Evolutionary conservation across 2,329 filamentous ascomycete genomes (phyloP).

Genomic region (Aspergillus aculeatus): DNA sequence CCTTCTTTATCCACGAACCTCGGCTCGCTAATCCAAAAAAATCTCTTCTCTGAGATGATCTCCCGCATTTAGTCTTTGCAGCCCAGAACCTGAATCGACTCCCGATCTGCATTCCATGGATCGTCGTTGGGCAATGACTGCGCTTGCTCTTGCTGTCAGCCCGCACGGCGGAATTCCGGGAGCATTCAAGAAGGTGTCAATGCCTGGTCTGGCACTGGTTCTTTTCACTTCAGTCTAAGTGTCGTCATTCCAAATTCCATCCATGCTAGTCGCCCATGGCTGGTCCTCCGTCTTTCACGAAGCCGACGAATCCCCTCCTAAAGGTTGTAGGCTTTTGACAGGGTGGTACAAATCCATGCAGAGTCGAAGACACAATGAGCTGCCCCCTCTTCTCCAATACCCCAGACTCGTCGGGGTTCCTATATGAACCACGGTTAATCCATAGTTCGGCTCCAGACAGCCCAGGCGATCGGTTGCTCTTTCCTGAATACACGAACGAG

Average conservation of each 20-base stretch:
- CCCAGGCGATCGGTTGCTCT: neutral
- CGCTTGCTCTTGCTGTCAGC: neutral
- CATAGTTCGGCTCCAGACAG: neutral
- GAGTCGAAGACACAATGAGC: neutral
- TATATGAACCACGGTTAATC: neutral
- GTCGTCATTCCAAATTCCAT: neutral
- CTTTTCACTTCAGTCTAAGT: neutral
- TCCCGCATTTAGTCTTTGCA: neutral
- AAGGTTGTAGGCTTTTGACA: neutral
- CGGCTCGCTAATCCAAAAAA: neutral
- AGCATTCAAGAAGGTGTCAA: neutral
- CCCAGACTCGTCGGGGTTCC: neutral
- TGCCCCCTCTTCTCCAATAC: neutral
- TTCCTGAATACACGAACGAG: neutral
- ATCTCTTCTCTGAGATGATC: neutral
- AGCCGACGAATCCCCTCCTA: neutral
- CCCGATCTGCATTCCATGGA: neutral
- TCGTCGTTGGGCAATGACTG: neutral
- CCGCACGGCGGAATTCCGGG: neutral
- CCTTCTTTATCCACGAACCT: neutral
- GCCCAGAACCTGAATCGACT: neutral
- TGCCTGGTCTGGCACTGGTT: neutral
- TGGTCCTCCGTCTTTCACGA: neutral
- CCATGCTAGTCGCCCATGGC: neutral
- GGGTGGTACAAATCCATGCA: neutral